These are phyloP conservation scores for Crithidia acanthocephali DNA, from an alignment of 208 protist species.

Conservation along the genomic window DNA sequence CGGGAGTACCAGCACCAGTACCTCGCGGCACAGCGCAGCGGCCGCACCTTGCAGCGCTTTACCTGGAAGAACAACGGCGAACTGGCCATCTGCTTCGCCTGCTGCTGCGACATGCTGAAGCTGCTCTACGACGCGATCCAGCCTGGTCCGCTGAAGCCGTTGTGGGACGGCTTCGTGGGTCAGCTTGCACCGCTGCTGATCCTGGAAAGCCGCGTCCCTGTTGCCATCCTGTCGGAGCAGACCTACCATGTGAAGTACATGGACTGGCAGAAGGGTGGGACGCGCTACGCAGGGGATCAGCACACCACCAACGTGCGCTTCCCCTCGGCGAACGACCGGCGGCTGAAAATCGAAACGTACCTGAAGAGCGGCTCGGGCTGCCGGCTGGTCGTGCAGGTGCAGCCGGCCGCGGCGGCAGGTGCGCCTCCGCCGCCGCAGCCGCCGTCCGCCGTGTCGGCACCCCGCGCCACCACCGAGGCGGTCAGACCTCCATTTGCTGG, in stretches of 20 bases:
- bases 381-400: slow-evolving; percentile 52
- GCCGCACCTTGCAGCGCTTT: slow-evolving; percentile 50
- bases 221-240: slow-evolving; percentile 48
- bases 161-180: slow-evolving; percentile 65
- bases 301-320: slow-evolving; percentile 79
- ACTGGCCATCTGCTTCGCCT: slow-evolving; percentile 86
- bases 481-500: slow-evolving; percentile 25
- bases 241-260: slow-evolving; percentile 88
- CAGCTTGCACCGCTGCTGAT: slow-evolving; percentile 73
- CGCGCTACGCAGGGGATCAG: slow-evolving; percentile 75
- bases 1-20: slow-evolving; percentile 70
- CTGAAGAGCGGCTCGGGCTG: slow-evolving; percentile 62
- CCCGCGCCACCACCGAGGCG: slow-evolving; percentile 5
- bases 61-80: slow-evolving; percentile 86
- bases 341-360: slow-evolving; percentile 78
- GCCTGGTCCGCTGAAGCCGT: slow-evolving; percentile 56
- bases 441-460: slow-evolving; percentile 1
- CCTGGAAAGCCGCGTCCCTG: slow-evolving; percentile 63
- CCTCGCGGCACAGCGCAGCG: slow-evolving; percentile 40
- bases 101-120: slow-evolving; percentile 86
- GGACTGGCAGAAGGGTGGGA: slow-evolving; percentile 90
- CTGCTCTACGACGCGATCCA: slow-evolving; percentile 70
- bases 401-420: slow-evolving; percentile 23
- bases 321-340: slow-evolving; percentile 76
- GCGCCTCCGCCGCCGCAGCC: slow-evolving; percentile 9